Evolutionary conservation across 441 rosid genomes (phyloP).

Genomic region (Euphorbia corollata): DNA sequence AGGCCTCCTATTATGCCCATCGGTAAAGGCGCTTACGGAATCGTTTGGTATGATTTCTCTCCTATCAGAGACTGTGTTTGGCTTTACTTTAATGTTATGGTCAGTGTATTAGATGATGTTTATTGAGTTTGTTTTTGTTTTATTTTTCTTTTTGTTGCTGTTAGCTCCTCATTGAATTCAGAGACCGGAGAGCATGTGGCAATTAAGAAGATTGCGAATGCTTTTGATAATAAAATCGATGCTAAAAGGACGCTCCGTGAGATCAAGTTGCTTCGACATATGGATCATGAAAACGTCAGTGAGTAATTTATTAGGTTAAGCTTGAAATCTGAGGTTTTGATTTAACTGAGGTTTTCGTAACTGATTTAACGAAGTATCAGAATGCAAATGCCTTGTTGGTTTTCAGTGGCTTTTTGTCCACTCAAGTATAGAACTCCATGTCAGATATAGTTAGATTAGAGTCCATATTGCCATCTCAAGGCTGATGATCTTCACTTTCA

Average conservation of each 20-base stretch:
- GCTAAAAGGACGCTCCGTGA: constrained; percentile 91
- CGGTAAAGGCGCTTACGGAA: constrained; percentile 85
- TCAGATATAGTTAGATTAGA: constrained; percentile 1
- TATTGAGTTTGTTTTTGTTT: neutral
- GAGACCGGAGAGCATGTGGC: constrained; percentile 76
- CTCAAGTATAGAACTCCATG: neutral
- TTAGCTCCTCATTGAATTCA: constrained; percentile 59
- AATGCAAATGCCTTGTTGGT: neutral
- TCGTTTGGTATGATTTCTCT: constrained; percentile 53
- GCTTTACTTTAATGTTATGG: neutral
- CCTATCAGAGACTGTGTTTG: neutral
- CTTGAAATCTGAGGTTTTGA: constrained; percentile 1
- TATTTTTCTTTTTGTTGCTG: neutral
- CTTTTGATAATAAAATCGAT: constrained; percentile 58
- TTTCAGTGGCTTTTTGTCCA: neutral
- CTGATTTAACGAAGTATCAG: neutral
- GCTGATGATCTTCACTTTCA: neutral
- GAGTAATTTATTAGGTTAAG: constrained; percentile 25
- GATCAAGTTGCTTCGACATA: constrained; percentile 85
- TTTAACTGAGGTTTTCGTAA: neutral
- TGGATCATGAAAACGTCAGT: constrained; percentile 90
- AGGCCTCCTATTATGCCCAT: constrained; percentile 87
- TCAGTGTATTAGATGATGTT: neutral
- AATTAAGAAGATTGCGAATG: constrained; percentile 70
- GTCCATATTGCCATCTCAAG: neutral